These are phyloP conservation scores for Solanum verrucosum DNA, from an alignment of 257 asterid species.

Conservation along the genomic window DNA sequence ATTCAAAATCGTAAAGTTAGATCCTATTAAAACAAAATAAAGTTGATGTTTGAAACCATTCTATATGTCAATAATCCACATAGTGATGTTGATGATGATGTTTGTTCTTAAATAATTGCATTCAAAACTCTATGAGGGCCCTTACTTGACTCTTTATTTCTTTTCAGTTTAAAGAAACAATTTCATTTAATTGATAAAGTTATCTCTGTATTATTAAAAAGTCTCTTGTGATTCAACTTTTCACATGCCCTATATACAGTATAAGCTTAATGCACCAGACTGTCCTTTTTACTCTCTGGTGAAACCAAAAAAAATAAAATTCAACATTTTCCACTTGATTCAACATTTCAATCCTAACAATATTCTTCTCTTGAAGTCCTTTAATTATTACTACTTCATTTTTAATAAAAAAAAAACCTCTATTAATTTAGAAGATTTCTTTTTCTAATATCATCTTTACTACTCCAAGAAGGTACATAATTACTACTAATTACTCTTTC, in stretches of 20 bases:
- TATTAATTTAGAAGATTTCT: neutral
- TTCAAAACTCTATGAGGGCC: neutral
- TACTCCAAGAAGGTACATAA: neutral
- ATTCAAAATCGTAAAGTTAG: neutral
- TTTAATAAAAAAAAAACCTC: neutral
- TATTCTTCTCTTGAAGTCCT: neutral
- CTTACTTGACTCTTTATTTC: neutral
- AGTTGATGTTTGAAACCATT: neutral
- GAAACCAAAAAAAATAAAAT: neutral
- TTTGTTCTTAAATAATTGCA: neutral
- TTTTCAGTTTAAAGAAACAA: neutral
- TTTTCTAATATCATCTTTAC: neutral
- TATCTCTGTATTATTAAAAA: too few species aligned
- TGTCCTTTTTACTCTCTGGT: neutral
- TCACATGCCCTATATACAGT: too few species aligned
- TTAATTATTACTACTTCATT: neutral
- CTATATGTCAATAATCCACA: neutral
- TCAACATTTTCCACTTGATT: neutral
- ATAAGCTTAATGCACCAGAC: neutral
- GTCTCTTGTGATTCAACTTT: too few species aligned
- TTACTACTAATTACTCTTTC: neutral
- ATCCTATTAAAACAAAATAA: neutral
- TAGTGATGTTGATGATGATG: neutral
- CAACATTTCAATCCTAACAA: neutral
- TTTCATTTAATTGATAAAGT: neutral